Evolutionary conservation across 768 basidiomycete species (phyloP), one percentile per base, ranked within the genome.

Genomic region (Tubosaeta sp.): DNA sequence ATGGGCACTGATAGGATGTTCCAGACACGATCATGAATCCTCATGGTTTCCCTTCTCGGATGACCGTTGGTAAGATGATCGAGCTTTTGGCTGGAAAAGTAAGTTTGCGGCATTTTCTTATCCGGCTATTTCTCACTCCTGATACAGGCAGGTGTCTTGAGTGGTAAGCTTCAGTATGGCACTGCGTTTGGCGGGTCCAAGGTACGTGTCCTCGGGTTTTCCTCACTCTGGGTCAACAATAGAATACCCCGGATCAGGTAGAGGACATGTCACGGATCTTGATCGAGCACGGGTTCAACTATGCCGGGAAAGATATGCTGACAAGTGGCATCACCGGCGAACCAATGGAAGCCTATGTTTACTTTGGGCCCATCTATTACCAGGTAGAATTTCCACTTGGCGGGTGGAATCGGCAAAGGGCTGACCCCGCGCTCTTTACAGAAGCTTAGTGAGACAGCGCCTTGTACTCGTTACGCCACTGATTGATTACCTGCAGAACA

Each of bases 51-150:
- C 96, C 96, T 5, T 95, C 92, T 51, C 90, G 95, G 48, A 97
- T 94, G 94, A 99, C 96, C 22, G 96, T 99, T 25, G 96, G 96
- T 44, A 99, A 99, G 76, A 99, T 99, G 96, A 96, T 99, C 47
- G 96, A 99, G 70, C 76, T 97, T 19, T 73, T 99, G 29, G 90
- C 94, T 12, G 95, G 96, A 45, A 99, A 99, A 80, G 90, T 89
- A 51, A 44, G 19, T n/a, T 30, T 22, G 13, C 3, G 9, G 34
- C 31, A 24, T 14, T 12, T 47, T 41, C 34, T 44, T 11, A 22
- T 40, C 32, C 16, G 44, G n/a, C 45, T 22, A n/a, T 47, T 54
- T 50, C 24, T 53, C 3, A 59, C 30, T 18, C 34, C 25, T 38
- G 21, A 24, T 39, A 45, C 56, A 92, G 90, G 95, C 95, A 12